Evolutionary conservation across 371 early-diverging fungal genomes (phyloP).

Genomic region (Mortierella sp.): DNA sequence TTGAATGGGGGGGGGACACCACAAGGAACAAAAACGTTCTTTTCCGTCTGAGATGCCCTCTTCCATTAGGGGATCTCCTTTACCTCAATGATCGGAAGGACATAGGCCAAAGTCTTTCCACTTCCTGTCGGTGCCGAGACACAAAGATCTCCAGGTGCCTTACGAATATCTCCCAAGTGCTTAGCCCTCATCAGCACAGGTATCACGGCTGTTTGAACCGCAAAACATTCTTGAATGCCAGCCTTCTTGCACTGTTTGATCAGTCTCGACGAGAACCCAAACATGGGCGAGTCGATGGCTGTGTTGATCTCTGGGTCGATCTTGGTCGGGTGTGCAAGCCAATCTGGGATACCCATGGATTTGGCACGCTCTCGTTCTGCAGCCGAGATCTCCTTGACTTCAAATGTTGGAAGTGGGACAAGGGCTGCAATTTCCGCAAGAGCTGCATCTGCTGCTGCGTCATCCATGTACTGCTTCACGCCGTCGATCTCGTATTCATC

Average conservation of each 20-base stretch:
- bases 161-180: slow-evolving; percentile 62
- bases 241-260: slow-evolving; percentile 69
- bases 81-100: slow-evolving; percentile 92
- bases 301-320: slow-evolving; percentile 69
- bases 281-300: slow-evolving; percentile 56
- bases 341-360: slow-evolving; percentile 83
- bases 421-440: slow-evolving; percentile 44
- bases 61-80: neutral
- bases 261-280: slow-evolving; percentile 69
- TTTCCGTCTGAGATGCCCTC: too few species aligned
- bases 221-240: slow-evolving; percentile 83
- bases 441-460: slow-evolving; percentile 33
- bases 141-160: slow-evolving; percentile 81
- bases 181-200: slow-evolving; percentile 76
- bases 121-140: slow-evolving; percentile 96
- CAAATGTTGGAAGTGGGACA: slow-evolving; percentile 45
- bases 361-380: slow-evolving; percentile 41
- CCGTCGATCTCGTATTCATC: slow-evolving; percentile 17
- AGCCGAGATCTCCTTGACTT: slow-evolving; percentile 42
- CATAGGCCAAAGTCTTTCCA: slow-evolving; percentile 98
- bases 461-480: slow-evolving; percentile 19
- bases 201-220: slow-evolving; percentile 91
- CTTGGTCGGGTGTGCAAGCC: slow-evolving; percentile 83
- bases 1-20: too few species aligned
- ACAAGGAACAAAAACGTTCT: too few species aligned